Conservation (phyloP, 2,329 filamentous ascomycete species). For the Thelonectria olida region DNA sequence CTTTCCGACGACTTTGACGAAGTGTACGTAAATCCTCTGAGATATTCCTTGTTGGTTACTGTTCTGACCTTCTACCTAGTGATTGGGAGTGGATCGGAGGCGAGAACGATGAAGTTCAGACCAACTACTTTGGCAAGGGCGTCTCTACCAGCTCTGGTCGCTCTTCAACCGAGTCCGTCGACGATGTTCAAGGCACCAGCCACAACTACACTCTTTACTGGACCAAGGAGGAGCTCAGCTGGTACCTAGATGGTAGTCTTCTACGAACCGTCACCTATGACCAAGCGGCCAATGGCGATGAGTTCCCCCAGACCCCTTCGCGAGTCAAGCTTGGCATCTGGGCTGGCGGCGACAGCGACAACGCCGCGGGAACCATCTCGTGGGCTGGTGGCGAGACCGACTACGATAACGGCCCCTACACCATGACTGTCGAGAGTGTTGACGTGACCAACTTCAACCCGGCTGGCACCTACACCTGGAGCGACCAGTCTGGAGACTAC, state of each 20-base stretch:
- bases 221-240: conserved; percentile 66
- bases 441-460: conserved; percentile 55
- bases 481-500: conserved; percentile 36
- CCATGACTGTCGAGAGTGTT: conserved; percentile 62
- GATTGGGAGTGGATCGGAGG: conserved; percentile 72
- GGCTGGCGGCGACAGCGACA: conserved; percentile 51
- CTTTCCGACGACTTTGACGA: conserved; percentile 79
- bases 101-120: conserved; percentile 50
- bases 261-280: conserved; percentile 44
- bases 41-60: too few species aligned
- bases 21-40: conserved; percentile 18
- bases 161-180: conserved; percentile 55
- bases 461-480: conserved; percentile 44
- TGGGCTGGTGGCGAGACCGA: conserved; percentile 70
- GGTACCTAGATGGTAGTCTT: conserved; percentile 63
- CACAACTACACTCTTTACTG: conserved; percentile 77
- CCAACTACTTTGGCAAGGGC: conserved; percentile 80
- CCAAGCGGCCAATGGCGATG: conserved; percentile 57
- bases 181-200: conserved; percentile 45
- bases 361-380: conserved; percentile 67
- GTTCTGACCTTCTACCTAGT: conserved; percentile 2
- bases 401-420: conserved; percentile 59
- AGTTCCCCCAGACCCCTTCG: conserved; percentile 76
- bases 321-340: conserved; percentile 70
- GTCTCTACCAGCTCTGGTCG: conserved; percentile 70